A percentile compares a stretch with the other conserved stretches of the same genome.
phyloP scores from a whole-genome alignment of 192 early-diverging fungal species.

The Podila verticillata region DNA sequence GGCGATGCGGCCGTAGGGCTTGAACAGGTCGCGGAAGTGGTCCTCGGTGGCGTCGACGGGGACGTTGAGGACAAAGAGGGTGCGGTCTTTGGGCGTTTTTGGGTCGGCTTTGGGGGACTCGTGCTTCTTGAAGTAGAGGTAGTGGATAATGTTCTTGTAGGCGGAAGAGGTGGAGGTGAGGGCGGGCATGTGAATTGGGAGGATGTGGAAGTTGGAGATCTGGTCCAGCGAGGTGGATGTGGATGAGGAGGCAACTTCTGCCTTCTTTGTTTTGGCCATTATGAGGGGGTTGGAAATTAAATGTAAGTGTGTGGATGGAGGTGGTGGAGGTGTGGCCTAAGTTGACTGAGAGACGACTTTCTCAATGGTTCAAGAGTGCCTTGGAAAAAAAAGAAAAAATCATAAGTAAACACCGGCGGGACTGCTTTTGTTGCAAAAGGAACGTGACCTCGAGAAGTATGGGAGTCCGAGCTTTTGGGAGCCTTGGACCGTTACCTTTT shows the following conservation, averaged over 20 bases:
- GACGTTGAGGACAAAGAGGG: constrained; percentile 75
- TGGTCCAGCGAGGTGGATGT: constrained; percentile 15
- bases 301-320: not conserved
- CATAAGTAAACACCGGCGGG: too few relatives aligned
- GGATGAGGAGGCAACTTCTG: constrained; percentile 1
- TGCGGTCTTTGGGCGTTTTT: constrained; percentile 65
- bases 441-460: too few relatives aligned
- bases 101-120: constrained; percentile 44
- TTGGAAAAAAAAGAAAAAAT: too few relatives aligned
- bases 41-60: constrained; percentile 74
- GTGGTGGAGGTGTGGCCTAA: too few relatives aligned
- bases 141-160: constrained; percentile 49
- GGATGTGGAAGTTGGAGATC: constrained; percentile 46
- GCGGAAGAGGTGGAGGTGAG: constrained; percentile 12
- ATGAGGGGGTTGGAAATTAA: not conserved
- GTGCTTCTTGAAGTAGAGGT: constrained; percentile 53
- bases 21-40: constrained; percentile 70
- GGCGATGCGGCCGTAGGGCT: constrained; percentile 61
- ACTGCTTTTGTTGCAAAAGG: too few relatives aligned
- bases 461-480: too few relatives aligned
- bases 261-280: constrained; percentile 44
- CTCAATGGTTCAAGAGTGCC: too few relatives aligned
- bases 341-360: too few relatives aligned
- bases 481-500: too few relatives aligned
- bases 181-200: constrained; percentile 38